These are phyloP conservation scores for Pisolithus thermaeus DNA, from an alignment of 1,284 basidiomycete species.

Conservation along the genomic window DNA sequence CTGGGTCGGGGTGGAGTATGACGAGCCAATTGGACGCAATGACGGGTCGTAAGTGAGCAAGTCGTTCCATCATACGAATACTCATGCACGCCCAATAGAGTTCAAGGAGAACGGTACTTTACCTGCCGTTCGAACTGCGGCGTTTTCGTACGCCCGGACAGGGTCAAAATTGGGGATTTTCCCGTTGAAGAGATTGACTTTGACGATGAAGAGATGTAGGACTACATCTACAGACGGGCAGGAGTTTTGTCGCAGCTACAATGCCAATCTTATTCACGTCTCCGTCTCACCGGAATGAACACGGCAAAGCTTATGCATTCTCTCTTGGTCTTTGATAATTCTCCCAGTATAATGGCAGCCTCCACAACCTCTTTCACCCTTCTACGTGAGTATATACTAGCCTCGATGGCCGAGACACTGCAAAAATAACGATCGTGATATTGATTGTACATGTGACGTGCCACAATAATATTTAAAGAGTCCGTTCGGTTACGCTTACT, in stretches of 20 bases:
- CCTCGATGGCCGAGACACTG: neutral
- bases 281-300: neutral
- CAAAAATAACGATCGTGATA: neutral
- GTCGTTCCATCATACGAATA: neutral
- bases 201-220: slow-evolving; percentile 76
- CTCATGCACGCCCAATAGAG: slow-evolving; percentile 41
- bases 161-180: slow-evolving; percentile 81
- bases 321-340: too few relatives aligned
- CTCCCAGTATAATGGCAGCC: too few relatives aligned
- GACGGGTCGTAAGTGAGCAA: slow-evolving; percentile 76
- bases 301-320: neutral
- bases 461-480: neutral
- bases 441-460: too few relatives aligned
- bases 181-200: slow-evolving; percentile 74
- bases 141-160: slow-evolving; percentile 84
- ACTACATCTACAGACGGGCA: neutral
- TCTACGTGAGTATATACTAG: neutral
- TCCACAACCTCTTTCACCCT: too few relatives aligned
- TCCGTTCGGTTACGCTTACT: neutral
- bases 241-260: neutral
- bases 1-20: slow-evolving; percentile 95
- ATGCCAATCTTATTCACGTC: neutral
- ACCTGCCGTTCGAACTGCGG: slow-evolving; percentile 73
- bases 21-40: slow-evolving; percentile 95
- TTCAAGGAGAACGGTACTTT: slow-evolving; percentile 85